Percentiles rank a stretch among this genome's conserved stretches.
phyloP scores from a whole-genome alignment of 2,329 filamentous ascomycete genomes.

The Septoria petroselini region DNA sequence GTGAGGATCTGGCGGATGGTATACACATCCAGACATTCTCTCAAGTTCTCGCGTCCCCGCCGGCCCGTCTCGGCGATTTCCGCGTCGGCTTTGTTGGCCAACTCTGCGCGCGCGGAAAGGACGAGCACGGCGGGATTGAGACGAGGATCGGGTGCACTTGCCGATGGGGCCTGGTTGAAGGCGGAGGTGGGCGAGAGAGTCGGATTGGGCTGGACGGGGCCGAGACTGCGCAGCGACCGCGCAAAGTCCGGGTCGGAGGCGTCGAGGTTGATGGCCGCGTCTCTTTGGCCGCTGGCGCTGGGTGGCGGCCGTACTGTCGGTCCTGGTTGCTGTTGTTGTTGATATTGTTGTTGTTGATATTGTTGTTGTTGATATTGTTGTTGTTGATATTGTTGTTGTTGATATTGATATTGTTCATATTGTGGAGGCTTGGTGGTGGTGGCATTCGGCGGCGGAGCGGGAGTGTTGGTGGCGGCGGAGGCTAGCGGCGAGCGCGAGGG shows the following conservation, averaged over 20 bases:
- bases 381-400: no score
- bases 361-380: no score
- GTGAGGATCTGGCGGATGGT: slow-evolving; percentile 40
- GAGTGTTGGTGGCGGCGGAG: slow-evolving; percentile 30
- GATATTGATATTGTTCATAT: no score
- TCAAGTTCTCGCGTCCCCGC: slow-evolving; percentile 40
- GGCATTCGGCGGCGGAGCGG: slow-evolving; percentile 28
- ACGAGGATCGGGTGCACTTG: slow-evolving; percentile 35
- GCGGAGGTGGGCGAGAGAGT: slow-evolving; percentile 56
- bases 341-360: no score
- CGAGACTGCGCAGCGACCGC: slow-evolving; percentile 69
- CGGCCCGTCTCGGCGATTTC: slow-evolving; percentile 50
- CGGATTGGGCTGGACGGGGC: slow-evolving; percentile 57
- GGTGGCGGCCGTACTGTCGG: slow-evolving; percentile 43
- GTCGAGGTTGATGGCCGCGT: slow-evolving; percentile 57
- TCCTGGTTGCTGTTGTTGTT: slow-evolving; percentile 39
- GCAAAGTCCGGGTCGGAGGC: slow-evolving; percentile 65
- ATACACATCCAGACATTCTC: slow-evolving; percentile 47
- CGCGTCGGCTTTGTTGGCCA: slow-evolving; percentile 53
- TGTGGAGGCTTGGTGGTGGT: slow-evolving; percentile 28
- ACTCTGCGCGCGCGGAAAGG: slow-evolving; percentile 50
- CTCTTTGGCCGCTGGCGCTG: slow-evolving; percentile 40
- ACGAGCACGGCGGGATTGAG: slow-evolving; percentile 56
- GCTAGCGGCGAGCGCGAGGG: slow-evolving; percentile 44
- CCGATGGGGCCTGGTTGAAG: slow-evolving; percentile 43